Percentiles rank a stretch among this genome's conserved stretches.
Conservation (phyloP, 345 rosid species). For the Salix purpurea region DNA sequence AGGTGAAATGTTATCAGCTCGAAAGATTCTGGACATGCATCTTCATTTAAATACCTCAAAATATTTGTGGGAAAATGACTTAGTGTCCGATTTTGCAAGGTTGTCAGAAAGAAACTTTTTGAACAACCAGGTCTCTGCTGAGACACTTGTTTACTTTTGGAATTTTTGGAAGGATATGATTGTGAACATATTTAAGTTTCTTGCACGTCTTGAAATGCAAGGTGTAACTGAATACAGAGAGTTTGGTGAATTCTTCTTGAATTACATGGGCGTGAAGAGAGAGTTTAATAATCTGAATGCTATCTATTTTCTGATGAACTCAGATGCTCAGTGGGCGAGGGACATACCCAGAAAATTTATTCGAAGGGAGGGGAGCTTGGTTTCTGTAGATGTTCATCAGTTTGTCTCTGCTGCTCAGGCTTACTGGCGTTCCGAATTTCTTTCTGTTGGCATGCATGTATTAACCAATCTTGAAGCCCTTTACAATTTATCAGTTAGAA, state of each 20-base stretch:
- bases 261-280: conserved; percentile 44
- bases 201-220: not conserved
- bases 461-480: conserved; percentile 29
- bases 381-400: conserved; percentile 17
- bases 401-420: conserved; percentile 29
- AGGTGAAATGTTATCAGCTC: conserved; percentile 36
- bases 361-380: conserved; percentile 11
- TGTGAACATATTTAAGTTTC: conserved; percentile 21
- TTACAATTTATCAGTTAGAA: not conserved
- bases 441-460: conserved; percentile 35
- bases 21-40: conserved; percentile 43
- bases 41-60: conserved; percentile 8
- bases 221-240: not conserved
- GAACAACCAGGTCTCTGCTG: conserved; percentile 19
- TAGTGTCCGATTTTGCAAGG: conserved; percentile 13
- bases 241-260: conserved; percentile 38
- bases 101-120: conserved; percentile 13
- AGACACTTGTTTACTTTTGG: conserved; percentile 44
- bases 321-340: conserved; percentile 35
- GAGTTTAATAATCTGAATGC: conserved; percentile 1
- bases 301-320: conserved; percentile 29
- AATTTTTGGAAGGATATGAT: conserved; percentile 37
- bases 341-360: conserved; percentile 5
- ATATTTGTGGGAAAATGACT: conserved; percentile 28
- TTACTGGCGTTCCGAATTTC: conserved; percentile 39